Conservation (phyloP, 768 basidiomycete species). For the Mycena galopus region DNA sequence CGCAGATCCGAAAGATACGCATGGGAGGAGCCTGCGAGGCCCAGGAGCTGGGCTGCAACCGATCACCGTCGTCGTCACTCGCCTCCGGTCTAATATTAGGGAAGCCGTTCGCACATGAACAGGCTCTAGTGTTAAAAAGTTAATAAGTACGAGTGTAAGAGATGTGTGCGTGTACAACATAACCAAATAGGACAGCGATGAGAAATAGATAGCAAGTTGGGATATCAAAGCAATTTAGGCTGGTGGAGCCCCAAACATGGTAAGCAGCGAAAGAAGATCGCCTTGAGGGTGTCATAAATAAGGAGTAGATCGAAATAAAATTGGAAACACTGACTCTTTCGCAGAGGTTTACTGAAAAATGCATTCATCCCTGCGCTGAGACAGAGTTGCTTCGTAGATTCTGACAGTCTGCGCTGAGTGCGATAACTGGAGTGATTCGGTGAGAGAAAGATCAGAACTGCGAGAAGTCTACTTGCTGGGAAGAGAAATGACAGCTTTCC, state of each 20-base stretch:
- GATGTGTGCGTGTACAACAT: conserved; percentile 5
- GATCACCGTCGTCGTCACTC: not conserved
- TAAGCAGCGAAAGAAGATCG: conserved; percentile 66
- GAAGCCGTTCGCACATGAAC: not conserved
- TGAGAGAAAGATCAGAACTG: not conserved
- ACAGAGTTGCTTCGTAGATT: conserved; percentile 80
- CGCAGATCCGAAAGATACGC: conserved; percentile 1
- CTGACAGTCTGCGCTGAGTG: conserved; percentile 84
- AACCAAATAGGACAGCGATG: not conserved
- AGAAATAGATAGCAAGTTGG: conserved; percentile 7
- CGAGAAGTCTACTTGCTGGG: conserved; percentile 61
- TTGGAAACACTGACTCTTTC: conserved; percentile 57
- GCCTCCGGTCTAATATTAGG: not conserved
- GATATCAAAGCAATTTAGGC: conserved; percentile 23
- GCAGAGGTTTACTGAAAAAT: conserved; percentile 81
- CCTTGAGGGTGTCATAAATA: conserved; percentile 39
- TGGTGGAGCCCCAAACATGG: conserved; percentile 61
- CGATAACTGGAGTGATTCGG: conserved; percentile 63
- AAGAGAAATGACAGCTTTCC: conserved; percentile 61
- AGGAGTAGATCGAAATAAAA: not conserved
- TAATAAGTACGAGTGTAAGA: not conserved
- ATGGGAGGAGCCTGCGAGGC: not conserved
- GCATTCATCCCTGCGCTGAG: conserved; percentile 85
- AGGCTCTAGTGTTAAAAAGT: not conserved
- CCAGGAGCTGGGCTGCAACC: not conserved